phyloP scores from a whole-genome alignment of 2,329 filamentous ascomycete species.

The Aureobasidium sp. region DNA sequence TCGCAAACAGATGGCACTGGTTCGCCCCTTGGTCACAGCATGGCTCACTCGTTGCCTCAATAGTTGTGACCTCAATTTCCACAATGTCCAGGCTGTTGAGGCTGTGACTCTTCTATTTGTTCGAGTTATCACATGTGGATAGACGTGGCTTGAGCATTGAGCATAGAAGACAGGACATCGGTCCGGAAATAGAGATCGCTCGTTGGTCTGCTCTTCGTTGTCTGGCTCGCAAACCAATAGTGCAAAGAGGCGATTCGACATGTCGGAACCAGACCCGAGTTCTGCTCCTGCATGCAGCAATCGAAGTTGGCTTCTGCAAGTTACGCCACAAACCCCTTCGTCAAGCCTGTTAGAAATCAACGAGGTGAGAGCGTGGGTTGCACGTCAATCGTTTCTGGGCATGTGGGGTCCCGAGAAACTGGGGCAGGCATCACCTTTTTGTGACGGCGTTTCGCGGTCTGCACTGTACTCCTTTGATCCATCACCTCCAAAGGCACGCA shows the following conservation, averaged over 20 bases:
- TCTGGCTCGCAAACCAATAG: background rate
- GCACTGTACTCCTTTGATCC: background rate
- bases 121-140: background rate
- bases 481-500: conserved; percentile 1
- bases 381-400: conserved; percentile 6
- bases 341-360: background rate
- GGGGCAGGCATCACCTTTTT: background rate
- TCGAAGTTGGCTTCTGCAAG: background rate
- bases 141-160: background rate
- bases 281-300: background rate
- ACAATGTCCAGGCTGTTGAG: background rate
- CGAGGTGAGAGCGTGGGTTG: background rate
- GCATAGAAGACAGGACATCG: background rate
- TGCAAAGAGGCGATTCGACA: background rate
- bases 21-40: background rate
- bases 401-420: conserved; percentile 1
- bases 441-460: background rate
- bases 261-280: background rate
- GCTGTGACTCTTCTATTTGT: background rate
- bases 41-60: background rate
- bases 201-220: background rate
- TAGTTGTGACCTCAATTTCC: background rate
- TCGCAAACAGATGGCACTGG: background rate
- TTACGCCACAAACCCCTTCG: background rate
- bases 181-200: background rate